Conservation (phyloP, 495 filamentous ascomycete species). For the Lophium mytilinum region DNA sequence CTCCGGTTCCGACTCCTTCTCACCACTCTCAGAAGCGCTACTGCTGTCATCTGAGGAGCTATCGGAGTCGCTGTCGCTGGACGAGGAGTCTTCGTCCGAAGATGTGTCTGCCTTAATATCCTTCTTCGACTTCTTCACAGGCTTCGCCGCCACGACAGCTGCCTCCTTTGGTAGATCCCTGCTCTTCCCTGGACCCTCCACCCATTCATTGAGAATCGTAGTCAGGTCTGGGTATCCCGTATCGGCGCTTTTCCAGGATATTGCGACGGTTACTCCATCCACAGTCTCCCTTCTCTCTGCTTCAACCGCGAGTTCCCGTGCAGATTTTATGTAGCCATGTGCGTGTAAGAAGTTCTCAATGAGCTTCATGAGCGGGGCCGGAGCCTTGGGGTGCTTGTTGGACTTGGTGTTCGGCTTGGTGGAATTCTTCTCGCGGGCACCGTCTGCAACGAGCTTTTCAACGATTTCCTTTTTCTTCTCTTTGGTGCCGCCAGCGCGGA, state of each 20-base stretch:
- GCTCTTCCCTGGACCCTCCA: conserved; percentile 5
- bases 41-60: neutral
- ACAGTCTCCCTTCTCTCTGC: neutral
- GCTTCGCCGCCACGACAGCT: neutral
- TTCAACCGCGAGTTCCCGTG: conserved; percentile 4
- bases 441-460: neutral
- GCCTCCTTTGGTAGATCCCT: neutral
- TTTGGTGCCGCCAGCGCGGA: neutral
- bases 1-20: conserved; percentile 2
- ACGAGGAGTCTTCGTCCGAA: neutral
- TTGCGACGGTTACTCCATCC: neutral
- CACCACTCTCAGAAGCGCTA: neutral
- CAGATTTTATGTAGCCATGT: conserved; percentile 19
- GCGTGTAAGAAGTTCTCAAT: conserved; percentile 17
- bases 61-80: neutral
- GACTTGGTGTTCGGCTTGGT: neutral
- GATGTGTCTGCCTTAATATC: neutral
- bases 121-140: neutral
- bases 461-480: neutral
- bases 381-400: conserved; percentile 12
- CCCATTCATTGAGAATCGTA: conserved; percentile 20
- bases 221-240: conserved; percentile 9
- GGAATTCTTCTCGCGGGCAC: neutral
- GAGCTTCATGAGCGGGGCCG: conserved; percentile 15
- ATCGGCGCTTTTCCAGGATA: neutral